These are phyloP conservation scores for Friedmanniomyces endolithicus DNA, from an alignment of 495 filamentous ascomycete genomes.

Conservation along the genomic window DNA sequence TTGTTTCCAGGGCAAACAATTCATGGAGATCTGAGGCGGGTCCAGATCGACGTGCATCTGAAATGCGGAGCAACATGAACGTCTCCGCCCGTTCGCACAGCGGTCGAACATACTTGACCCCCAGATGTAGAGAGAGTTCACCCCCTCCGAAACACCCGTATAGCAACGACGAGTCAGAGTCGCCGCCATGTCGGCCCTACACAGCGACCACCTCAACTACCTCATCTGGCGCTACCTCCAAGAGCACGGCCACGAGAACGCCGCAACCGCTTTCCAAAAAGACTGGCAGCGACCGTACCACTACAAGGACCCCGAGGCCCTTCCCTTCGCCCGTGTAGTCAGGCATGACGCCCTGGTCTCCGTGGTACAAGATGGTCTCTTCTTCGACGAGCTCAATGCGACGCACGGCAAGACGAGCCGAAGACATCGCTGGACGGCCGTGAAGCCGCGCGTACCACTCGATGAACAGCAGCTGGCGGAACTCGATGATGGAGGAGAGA, in stretches of 20 bases:
- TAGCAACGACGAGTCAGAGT: too few relatives aligned
- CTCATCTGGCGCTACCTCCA: conserved; percentile 84
- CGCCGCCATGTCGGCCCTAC: conserved; percentile 32
- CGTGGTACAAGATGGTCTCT: conserved; percentile 31
- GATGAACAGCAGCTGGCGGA: background rate
- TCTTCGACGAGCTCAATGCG: conserved; percentile 25
- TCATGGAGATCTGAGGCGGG: background rate
- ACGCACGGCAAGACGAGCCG: conserved; percentile 12
- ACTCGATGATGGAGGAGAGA: conserved; percentile 5
- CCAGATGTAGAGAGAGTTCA: background rate
- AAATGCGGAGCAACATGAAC: background rate
- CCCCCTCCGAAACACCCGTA: background rate
- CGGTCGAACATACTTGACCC: too few relatives aligned
- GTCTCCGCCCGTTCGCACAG: background rate
- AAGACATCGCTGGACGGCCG: conserved; percentile 1
- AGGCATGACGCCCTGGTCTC: conserved; percentile 21
- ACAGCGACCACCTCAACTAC: conserved; percentile 93
- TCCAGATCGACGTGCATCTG: too few relatives aligned
- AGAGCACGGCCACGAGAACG: conserved; percentile 36
- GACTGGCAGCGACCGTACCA: conserved; percentile 25
- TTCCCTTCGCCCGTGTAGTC: conserved; percentile 31
- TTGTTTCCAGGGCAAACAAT: background rate
- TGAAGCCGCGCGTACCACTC: conserved; percentile 2
- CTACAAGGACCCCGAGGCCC: conserved; percentile 23
- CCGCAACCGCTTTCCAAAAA: conserved; percentile 19